Evolutionary conservation across 495 filamentous ascomycete genomes (phyloP), one percentile per base, ranked within the genome.

Genomic region (Echria macrotheca): DNA sequence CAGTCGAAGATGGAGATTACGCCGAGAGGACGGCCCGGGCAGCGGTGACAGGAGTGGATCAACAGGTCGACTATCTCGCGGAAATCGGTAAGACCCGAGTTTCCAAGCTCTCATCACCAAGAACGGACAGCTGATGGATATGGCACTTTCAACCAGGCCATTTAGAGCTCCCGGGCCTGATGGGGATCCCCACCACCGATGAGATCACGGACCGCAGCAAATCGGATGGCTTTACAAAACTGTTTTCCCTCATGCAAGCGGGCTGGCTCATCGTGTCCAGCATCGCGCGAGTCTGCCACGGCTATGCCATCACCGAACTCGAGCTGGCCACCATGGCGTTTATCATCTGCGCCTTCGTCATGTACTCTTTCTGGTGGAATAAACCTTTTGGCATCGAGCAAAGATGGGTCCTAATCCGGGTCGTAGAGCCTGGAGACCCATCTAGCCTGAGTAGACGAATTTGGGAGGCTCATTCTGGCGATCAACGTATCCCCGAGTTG

Each of bases 351-450:
- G 65, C 68, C 4, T 44, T 65, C 29, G 54, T 43, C 1, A 67
- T 68, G 58, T 73, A 72, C 53, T 9, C 49, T 1, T 33, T 68
- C 5, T 73, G 69, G 70, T 53, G 58, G 25, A 18, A 63, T 23
- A 72, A 73, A 43, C 70, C 68, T 2, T 59, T 66, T 38, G 55
- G 61, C 31, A 49, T 55, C 29, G 45, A 47, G 15, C 50, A 47
- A 31, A 37, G 47, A 15, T 43, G 18, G 10, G 39, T 44, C 22
- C 5, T 44, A 10, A 59, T 60, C 2, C 36, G 12, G 17, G n/a
- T 39, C 9, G 12, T 39, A 3, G 8, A 8, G 3, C 2, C 12
- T 17, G 12, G 12, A 8, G n/a, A 17, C 9, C 14, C 19, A 18
- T 18, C 19, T 15, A 39, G 7, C 28, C n/a, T n/a, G n/a, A 31